A percentile compares a stretch with the other conserved stretches of the same genome.
phyloP scores from a whole-genome alignment of 2,329 filamentous ascomycete genomes.

The Dactylellina leptospora region DNA sequence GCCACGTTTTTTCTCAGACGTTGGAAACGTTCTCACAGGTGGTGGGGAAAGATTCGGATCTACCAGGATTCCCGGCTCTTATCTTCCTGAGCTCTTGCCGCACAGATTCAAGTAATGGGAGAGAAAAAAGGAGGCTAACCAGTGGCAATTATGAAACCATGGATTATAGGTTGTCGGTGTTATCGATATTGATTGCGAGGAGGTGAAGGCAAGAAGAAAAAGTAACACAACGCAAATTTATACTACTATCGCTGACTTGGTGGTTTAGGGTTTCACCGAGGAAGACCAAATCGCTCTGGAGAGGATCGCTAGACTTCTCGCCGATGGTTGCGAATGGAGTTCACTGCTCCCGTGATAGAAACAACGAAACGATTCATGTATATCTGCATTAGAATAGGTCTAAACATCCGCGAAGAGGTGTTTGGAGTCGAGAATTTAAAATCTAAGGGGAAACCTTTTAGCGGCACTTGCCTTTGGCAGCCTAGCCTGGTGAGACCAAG shows the following conservation, averaged over 20 bases:
- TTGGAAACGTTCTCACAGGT: slow-evolving; percentile 28
- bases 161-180: slow-evolving; percentile 70
- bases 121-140: slow-evolving; percentile 27
- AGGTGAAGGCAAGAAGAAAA: slow-evolving; percentile 58
- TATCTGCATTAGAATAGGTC: not conserved
- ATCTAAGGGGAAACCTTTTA: not conserved
- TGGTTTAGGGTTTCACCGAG: slow-evolving; percentile 63
- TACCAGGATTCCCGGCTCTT: slow-evolving; percentile 39
- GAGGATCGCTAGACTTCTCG: slow-evolving; percentile 70
- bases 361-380: not conserved
- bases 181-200: slow-evolving; percentile 81
- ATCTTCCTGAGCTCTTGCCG: slow-evolving; percentile 28
- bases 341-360: slow-evolving; percentile 5
- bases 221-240: slow-evolving; percentile 61
- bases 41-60: slow-evolving; percentile 4
- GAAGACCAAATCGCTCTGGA: slow-evolving; percentile 74
- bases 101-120: slow-evolving; percentile 51
- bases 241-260: slow-evolving; percentile 22
- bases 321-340: slow-evolving; percentile 72
- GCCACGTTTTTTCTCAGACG: slow-evolving; percentile 48
- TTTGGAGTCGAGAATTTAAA: not conserved
- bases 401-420: not conserved
- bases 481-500: slow-evolving; percentile 44
- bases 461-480: slow-evolving; percentile 28
- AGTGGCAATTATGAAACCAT: slow-evolving; percentile 36